A percentile compares a stretch with the other conserved stretches of the same genome.
phyloP scores from a whole-genome alignment of 805 yeast species.

The Dipodascus albidus region DNA sequence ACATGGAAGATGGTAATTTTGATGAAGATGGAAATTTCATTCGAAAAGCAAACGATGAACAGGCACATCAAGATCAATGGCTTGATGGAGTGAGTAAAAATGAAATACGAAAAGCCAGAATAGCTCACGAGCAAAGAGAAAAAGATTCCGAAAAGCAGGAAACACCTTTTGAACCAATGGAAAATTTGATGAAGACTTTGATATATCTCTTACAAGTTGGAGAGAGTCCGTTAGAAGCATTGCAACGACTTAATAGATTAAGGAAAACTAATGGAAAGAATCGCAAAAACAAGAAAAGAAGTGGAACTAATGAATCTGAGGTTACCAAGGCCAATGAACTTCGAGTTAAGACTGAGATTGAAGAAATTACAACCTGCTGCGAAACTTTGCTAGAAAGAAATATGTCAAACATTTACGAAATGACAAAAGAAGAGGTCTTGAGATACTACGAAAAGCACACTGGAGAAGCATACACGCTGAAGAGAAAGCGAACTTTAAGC shows the following conservation, averaged over 20 bases:
- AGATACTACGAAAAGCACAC: conserved; percentile 33
- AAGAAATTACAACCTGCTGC: conserved; percentile 36
- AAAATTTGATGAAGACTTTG: conserved; percentile 23
- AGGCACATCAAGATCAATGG: conserved; percentile 31
- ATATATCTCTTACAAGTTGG: conserved; percentile 41
- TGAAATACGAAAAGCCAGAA: conserved; percentile 29
- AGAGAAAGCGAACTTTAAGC: conserved; percentile 18
- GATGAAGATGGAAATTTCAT: conserved; percentile 52
- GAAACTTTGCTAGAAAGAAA: conserved; percentile 36
- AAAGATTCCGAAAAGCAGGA: conserved; percentile 8
- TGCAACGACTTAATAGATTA: conserved; percentile 30
- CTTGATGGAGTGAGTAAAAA: conserved; percentile 25
- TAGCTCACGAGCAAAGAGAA: conserved; percentile 24
- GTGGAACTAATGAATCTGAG: conserved; percentile 4
- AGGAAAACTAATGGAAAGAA: conserved; percentile 12
- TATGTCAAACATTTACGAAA: conserved; percentile 36
- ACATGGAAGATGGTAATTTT: conserved; percentile 46
- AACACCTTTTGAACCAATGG: conserved; percentile 8
- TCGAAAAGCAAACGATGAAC: conserved; percentile 28
- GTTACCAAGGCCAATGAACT: conserved; percentile 10
- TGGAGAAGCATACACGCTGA: conserved; percentile 27
- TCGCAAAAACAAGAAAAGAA: conserved; percentile 1
- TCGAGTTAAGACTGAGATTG: conserved; percentile 23
- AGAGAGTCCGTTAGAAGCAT: conserved; percentile 48
- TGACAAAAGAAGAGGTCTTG: conserved; percentile 44